These are phyloP conservation scores for Colletotrichum chrysophilum DNA, from an alignment of 2,329 filamentous ascomycete genomes.

Conservation along the genomic window DNA sequence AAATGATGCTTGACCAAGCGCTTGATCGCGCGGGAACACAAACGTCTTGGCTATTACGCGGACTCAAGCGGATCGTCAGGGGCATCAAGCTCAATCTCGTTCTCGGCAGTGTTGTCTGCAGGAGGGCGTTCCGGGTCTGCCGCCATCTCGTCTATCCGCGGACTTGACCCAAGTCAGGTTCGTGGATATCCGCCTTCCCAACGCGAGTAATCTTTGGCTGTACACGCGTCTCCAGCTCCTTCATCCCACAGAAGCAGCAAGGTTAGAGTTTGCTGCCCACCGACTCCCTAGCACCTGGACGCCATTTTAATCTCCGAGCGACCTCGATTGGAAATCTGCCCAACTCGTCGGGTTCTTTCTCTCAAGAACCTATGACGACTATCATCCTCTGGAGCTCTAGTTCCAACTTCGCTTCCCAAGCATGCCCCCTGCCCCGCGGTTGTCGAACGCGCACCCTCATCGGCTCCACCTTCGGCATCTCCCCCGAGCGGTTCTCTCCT, in stretches of 20 bases:
- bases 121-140: background rate
- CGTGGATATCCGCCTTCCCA: background rate
- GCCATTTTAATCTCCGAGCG: background rate
- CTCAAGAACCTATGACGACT: background rate
- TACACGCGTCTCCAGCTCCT: background rate
- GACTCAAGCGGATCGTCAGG: background rate
- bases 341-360: background rate
- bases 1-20: rapidly evolving
- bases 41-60: background rate
- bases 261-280: background rate
- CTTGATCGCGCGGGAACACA: rapidly evolving
- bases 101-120: background rate
- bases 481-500: background rate
- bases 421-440: background rate
- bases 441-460: background rate
- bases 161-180: background rate
- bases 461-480: background rate
- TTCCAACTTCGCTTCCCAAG: background rate
- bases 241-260: background rate
- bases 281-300: background rate
- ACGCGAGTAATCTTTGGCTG: background rate
- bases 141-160: background rate
- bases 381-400: background rate
- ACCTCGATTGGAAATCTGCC: background rate
- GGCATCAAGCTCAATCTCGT: background rate